phyloP scores from a whole-genome alignment of 495 filamentous ascomycete genomes.

The Penicillium psychrofluorescens region DNA sequence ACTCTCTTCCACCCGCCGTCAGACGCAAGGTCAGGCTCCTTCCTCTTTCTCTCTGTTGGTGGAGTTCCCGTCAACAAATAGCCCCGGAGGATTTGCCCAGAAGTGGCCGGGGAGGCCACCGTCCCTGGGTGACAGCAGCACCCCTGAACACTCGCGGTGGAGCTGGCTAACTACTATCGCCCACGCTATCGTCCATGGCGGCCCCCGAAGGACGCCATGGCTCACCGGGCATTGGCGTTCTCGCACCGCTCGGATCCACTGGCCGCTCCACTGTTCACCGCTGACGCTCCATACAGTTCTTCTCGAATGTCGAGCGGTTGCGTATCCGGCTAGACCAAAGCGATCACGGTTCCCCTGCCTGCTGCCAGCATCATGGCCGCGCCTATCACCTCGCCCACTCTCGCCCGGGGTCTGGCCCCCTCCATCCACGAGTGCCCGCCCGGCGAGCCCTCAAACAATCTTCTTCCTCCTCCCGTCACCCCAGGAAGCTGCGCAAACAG shows the following conservation, averaged over 20 bases:
- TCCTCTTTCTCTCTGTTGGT: neutral
- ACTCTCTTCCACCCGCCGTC: slow-evolving; percentile 28
- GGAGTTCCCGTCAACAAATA: no score
- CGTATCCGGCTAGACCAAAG: slow-evolving; percentile 25
- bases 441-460: slow-evolving; percentile 9
- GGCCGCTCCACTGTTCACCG: slow-evolving; percentile 7
- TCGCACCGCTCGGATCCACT: no score
- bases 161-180: slow-evolving; percentile 9
- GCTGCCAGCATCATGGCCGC: slow-evolving; percentile 12
- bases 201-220: neutral
- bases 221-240: neutral
- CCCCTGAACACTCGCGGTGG: slow-evolving; percentile 12
- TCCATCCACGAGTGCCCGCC: slow-evolving; percentile 1
- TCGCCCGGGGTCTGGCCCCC: slow-evolving; percentile 7
- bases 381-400: slow-evolving; percentile 8
- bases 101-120: no score
- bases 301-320: slow-evolving; percentile 34
- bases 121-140: no score
- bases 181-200: slow-evolving; percentile 25
- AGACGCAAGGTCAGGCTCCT: slow-evolving; percentile 26
- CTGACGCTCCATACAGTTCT: slow-evolving; percentile 24
- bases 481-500: slow-evolving; percentile 26
- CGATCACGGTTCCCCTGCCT: slow-evolving; percentile 14
- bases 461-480: neutral
- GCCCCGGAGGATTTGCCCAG: no score